phyloP scores from a whole-genome alignment of 169 alveolate species.

The Miamiensis avidus region DNA sequence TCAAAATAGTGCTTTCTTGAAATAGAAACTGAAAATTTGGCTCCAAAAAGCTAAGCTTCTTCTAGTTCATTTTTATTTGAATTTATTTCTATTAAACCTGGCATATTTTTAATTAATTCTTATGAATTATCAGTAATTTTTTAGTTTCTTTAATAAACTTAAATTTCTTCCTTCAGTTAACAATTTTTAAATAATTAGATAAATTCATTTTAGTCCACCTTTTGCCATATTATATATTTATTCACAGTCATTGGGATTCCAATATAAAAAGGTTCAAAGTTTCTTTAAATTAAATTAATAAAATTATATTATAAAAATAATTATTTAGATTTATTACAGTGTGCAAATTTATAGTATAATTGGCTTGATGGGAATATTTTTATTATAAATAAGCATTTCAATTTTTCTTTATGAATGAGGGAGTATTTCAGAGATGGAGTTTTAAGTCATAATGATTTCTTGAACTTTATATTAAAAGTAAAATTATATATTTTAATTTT shows the following conservation, averaged over 20 bases:
- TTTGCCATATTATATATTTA: too few species aligned
- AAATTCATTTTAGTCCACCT: too few species aligned
- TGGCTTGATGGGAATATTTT: background rate
- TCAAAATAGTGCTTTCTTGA: too few species aligned
- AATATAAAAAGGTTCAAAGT: background rate
- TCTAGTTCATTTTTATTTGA: too few species aligned
- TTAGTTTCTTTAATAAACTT: background rate
- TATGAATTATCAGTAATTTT: background rate
- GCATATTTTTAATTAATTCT: background rate
- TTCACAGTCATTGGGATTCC: background rate
- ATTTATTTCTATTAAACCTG: too few species aligned
- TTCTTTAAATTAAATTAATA: background rate
- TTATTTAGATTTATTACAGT: too few species aligned
- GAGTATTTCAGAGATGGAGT: too few species aligned
- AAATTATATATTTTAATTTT: too few species aligned
- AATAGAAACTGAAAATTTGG: too few species aligned
- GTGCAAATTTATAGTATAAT: background rate
- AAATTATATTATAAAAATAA: too few species aligned
- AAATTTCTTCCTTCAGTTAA: background rate
- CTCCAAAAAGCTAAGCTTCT: too few species aligned
- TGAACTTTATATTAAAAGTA: background rate
- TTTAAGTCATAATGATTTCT: background rate
- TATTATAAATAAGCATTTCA: too few species aligned
- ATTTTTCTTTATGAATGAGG: background rate
- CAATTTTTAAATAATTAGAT: background rate